Evolutionary conservation across 306 rosid species (phyloP), one percentile per base, ranked within the genome.

Genomic region (Carpinus viminea): DNA sequence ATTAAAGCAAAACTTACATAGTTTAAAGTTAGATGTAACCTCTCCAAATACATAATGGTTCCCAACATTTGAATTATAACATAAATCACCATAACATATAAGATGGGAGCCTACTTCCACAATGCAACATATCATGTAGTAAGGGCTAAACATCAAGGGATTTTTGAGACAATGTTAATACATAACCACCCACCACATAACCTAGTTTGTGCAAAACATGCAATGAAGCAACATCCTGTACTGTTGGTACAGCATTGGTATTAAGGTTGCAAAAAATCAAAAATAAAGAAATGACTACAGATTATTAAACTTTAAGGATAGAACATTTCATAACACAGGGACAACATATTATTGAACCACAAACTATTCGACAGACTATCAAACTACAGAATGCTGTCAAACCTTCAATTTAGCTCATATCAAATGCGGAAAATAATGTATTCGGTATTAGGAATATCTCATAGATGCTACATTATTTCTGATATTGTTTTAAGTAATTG

Each of bases 1-100:
- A 73, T 68, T 41, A 54, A 75, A 52, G 20, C 28, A 61, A 26
- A 41, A 65, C 18, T 74, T 7, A 47, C 60, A 59, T 53, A 52
- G 45, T 41, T 5, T 41, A 41, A 41, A 41, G 45, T 41, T 41
- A 41, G 45, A 41, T 41, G 45, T 41, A 41, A 41, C 45, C 45
- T 5, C 45, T 41, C 7, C 8, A 41, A 41, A 41, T 7, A 41
- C 45, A 41, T 41, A 41, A 41, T 41, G 45, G 45, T 41, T 41
- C 45, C 45, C 45, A 41, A 41, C 45, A 41, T 41, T 41, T 41
- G 45, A 41, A 41, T 41, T 41, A 41, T 41, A 41, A 41, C 7
- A 41, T 41, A 41, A 5, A 41, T 41, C 45, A 41, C 45, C 45
- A 50, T 12, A 5, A 50, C 54, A 12, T 5, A 4, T 11, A 50